Percentiles rank a stretch among this genome's conserved stretches.
phyloP scores from a whole-genome alignment of 1,139 yeast species.

The Hansenula lynferdii region DNA sequence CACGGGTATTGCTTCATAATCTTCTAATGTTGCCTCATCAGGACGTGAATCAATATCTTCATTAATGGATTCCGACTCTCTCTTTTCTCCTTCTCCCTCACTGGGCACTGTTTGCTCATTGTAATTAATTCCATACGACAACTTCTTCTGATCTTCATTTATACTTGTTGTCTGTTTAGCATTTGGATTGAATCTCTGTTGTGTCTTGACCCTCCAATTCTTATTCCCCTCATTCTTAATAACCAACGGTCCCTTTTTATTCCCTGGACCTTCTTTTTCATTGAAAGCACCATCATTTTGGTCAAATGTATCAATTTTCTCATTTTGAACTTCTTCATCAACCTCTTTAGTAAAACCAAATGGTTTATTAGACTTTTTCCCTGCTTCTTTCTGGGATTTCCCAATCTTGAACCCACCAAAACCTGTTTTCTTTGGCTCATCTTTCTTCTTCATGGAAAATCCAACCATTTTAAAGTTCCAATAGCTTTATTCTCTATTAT shows the following conservation, averaged over 20 bases:
- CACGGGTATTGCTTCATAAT: conserved; percentile 66
- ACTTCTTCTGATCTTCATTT: conserved; percentile 15
- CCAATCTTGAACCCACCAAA: conserved; percentile 24
- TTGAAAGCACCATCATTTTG: conserved; percentile 15
- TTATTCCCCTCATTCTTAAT: conserved; percentile 25
- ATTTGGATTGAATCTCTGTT: conserved; percentile 10
- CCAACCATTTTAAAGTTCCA: conserved; percentile 19
- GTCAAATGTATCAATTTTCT: conserved; percentile 25
- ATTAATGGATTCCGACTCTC: conserved; percentile 12
- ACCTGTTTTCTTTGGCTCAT: conserved; percentile 3
- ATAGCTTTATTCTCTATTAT: too few relatives aligned
- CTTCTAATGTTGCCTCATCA: conserved; percentile 39
- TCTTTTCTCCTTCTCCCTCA: conserved; percentile 1
- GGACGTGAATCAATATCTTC: conserved; percentile 29
- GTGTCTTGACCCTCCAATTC: conserved; percentile 24
- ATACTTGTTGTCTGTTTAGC: neutral
- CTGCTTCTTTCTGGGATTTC: conserved; percentile 4
- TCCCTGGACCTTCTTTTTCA: conserved; percentile 10
- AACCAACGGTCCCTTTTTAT: conserved; percentile 16
- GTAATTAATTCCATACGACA: conserved; percentile 19
- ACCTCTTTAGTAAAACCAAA: conserved; percentile 27
- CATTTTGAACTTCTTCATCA: conserved; percentile 20
- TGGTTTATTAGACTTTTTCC: conserved; percentile 13
- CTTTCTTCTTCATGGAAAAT: conserved; percentile 20
- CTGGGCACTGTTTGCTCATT: conserved; percentile 2